Evolutionary conservation across 2,329 filamentous ascomycete genomes (phyloP), one percentile per base, ranked within the genome.

Genomic region (Alternaria atra): DNA sequence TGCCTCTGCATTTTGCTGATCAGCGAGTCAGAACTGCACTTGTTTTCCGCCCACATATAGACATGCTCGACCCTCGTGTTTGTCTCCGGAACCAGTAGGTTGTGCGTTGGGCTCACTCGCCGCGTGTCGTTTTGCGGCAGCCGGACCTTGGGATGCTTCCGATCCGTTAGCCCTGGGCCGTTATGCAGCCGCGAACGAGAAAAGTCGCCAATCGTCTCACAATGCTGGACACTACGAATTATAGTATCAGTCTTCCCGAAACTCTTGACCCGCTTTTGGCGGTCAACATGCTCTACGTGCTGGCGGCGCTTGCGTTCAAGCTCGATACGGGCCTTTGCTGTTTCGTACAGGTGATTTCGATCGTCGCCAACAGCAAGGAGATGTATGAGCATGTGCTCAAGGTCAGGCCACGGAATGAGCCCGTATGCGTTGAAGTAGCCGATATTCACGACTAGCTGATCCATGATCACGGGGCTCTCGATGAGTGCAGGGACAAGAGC

Each of bases 401-500:
- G 44, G 8, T 34, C 29, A 23, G 10, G 5, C 20, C 52, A 15
- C 13, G 34, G 13, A n/a, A 65, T 58, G 10, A 9, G 13, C 2
- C 63, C 44, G 32, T 34, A 29, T 25, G 37, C 34, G 20, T 37
- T 32, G 20, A 47, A 48, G 27, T 52, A 57, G 1, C 53, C 46
- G 6, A 58, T 63, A 27, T 65, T 65, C 4, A 37, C 15, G 20
- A 54, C 42, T 6, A 65, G 17, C 46, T 55, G 51, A 17, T 47
- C n/a, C 30, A 58, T 58, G 15, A 63, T 13, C 5, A 2, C 17
- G 5, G 2, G 12, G 7, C 59, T 57, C 8, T 15, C 12, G 50
- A 46, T 30, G 7, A 63, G 20, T 5, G 42, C 34, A n/a, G 60
- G 50, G 8, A 63, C 34, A 13, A 65, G 20, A 3, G 17, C 46